Base-by-base conservation (phyloP, 345 rosid species). In the Brassica juncea region DNA sequence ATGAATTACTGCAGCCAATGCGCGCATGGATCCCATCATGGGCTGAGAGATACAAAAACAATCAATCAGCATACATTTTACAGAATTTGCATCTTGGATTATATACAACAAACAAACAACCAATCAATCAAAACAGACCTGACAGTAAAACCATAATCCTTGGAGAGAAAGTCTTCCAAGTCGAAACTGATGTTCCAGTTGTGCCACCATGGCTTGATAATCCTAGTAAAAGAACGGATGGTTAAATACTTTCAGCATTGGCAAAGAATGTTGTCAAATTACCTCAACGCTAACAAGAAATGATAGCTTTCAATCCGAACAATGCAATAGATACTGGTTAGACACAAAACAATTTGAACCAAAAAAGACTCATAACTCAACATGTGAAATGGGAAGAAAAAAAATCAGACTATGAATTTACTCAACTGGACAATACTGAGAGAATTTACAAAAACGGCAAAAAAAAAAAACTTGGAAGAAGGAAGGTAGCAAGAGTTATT, bases 131-230 rank as follows among this genome's bases (percentile, higher is more conserved):
- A 84, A 81, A 54, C 63, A 70, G 66, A 93, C 97, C 98, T 95
- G 99, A 86, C 98, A 93, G 84, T 93, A 95, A 88, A 95, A 93
- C 99, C 96, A 93, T 83, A 95, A 87, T 77, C 97, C 99, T 85
- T 93, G 99, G 55, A 95, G 85, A 73, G 99, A 91, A 75, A 95
- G 98, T 83, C 93, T 89, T 84, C 94, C 96, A 64, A 93, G 93
- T 81, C 97, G 91, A 84, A 95, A 95, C 77, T 93, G 99, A 80
- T 95, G 99, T 81, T 95, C 99, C 69, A 95, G 90, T 73, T 95
- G 98, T 8, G 99, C 96, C 70, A 91, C 94, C 99, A 91, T 90
- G 74, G 96, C 96, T 86, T 87, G 90, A 68, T 86, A 93, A 81
- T 93, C 98, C 99, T 95, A 85, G 79, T 21, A 47, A 82, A 69